Conservation (phyloP, 176 grass and related monocot species). For the Ampelocalamus luodianensis region DNA sequence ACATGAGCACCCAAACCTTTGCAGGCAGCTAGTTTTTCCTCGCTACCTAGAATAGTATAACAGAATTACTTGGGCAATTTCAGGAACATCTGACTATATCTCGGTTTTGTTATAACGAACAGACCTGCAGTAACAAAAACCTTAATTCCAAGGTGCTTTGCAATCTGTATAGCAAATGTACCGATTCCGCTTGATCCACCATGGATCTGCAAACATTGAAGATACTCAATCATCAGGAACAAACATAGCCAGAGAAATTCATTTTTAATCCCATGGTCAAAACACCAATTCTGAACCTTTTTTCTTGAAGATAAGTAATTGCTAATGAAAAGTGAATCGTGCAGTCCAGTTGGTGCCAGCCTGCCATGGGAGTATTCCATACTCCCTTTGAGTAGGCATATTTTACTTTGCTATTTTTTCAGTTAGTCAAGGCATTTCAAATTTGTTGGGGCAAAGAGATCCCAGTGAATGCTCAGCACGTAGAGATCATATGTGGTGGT, state of each 20-base stretch:
- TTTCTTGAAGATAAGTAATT: background rate
- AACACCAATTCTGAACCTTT: background rate
- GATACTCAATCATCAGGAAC: background rate
- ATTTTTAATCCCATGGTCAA: background rate
- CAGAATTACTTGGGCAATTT: slow-evolving; percentile 7
- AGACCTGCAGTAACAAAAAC: slow-evolving; percentile 86
- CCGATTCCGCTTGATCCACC: slow-evolving; percentile 96
- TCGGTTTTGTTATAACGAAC: background rate
- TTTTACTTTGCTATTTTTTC: background rate
- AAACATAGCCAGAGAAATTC: background rate
- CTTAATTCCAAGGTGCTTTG: slow-evolving; percentile 75
- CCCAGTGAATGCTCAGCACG: background rate
- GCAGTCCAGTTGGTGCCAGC: background rate
- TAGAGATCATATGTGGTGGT: background rate
- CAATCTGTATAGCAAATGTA: slow-evolving; percentile 87
- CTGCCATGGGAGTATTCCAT: background rate
- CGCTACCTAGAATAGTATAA: slow-evolving; percentile 48
- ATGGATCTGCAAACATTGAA: slow-evolving; percentile 64
- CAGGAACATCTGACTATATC: background rate
- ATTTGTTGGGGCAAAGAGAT: too few species aligned
- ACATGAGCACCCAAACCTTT: slow-evolving; percentile 78
- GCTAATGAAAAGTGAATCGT: background rate
- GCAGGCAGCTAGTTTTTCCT: slow-evolving; percentile 83
- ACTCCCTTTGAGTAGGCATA: background rate
- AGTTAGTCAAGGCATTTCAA: background rate